Base-by-base conservation (phyloP, 257 asterid species). In the Solanum paucissectum region DNA sequence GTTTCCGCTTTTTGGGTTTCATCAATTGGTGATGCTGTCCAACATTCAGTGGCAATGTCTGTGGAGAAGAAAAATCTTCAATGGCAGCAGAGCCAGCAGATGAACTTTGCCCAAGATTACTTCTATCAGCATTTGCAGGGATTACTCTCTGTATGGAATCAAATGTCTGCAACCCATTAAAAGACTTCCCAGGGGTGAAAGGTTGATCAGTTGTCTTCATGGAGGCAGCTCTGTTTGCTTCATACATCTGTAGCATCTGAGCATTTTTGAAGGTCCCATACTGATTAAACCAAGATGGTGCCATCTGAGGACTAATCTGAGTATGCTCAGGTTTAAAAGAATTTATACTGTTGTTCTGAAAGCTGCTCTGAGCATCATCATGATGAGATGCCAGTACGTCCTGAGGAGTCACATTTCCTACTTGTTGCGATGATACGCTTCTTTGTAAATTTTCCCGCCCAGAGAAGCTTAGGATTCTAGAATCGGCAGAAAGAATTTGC, bases 271-370 rank as follows among this genome's bases (percentile, higher is more conserved):
- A 92, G 86, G 93, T 89, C 68, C 94, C 98, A 88, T 91, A 92
- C 90, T 94, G 99, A 90, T 89, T 94, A 90, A 94, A 94, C 98
- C 96, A 93, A 37, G 98, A 93, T 52, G 98, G 96, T 40, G 98
- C 97, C 94, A 95, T 95, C 92, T 94, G 99, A 68, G 94, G 96
- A 90, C 92, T 89, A 90, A 91, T 83, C 84, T 90, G 88, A 46
- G 91, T 52, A 62, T 90, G 92, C 36, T 90, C 92, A 85, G 87
- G 69, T 83, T 66, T 91, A 40, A 87, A 68, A 71, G 87, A 64
- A 89, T 79, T 81, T 64, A 85, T 42, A 83, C 21, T 76, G 52
- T 87, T 86, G 37, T 83, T 27, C 32, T 27, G 71, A 83, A 86
- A 74, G 29, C 71, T 71, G 85, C 89, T 85, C 86, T 64, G 92